Conservation (phyloP, 2,329 filamentous ascomycete genomes). For the Phialocephala subalpina region DNA sequence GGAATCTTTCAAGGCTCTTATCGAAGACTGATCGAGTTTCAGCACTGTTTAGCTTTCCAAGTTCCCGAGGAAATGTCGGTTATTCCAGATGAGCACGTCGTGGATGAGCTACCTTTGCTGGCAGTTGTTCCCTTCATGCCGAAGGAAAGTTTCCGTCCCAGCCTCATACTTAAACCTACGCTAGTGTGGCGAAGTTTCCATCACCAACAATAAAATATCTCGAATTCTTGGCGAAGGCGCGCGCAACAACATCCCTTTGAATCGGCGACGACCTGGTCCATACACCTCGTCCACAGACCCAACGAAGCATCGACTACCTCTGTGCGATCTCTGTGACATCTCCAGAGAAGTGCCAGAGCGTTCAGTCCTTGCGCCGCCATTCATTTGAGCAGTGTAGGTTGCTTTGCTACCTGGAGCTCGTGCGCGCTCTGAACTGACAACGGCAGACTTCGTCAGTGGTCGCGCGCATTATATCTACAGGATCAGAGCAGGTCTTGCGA, state of each 20-base stretch:
- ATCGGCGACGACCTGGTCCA: constrained; percentile 30
- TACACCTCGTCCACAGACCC: constrained; percentile 29
- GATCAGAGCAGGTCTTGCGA: constrained; percentile 26
- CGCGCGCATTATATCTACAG: constrained; percentile 37
- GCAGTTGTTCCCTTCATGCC: too few species aligned
- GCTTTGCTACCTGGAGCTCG: constrained; percentile 35
- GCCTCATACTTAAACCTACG: not conserved
- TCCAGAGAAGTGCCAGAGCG: constrained; percentile 43
- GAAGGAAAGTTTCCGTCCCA: too few species aligned
- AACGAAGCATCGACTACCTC: constrained; percentile 41
- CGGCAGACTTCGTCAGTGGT: constrained; percentile 35
- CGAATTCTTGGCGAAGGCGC: constrained; percentile 4
- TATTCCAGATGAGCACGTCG: too few species aligned
- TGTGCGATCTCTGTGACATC: constrained; percentile 42
- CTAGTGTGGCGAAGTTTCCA: constrained; percentile 12
- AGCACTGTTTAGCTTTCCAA: too few species aligned
- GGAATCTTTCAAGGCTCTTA: too few species aligned
- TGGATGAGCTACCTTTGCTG: too few species aligned
- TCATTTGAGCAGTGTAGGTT: constrained; percentile 42
- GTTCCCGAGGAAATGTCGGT: too few species aligned
- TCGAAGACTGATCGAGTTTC: too few species aligned
- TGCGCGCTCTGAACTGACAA: constrained; percentile 41
- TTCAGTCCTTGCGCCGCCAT: constrained; percentile 42
- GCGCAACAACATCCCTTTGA: constrained; percentile 30
- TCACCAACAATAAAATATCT: constrained; percentile 27